A percentile compares a stretch with the other conserved stretches of the same genome.
Evolutionary conservation across 1,139 yeast species (phyloP).

Genomic region (Hyphopichia khmerensis): DNA sequence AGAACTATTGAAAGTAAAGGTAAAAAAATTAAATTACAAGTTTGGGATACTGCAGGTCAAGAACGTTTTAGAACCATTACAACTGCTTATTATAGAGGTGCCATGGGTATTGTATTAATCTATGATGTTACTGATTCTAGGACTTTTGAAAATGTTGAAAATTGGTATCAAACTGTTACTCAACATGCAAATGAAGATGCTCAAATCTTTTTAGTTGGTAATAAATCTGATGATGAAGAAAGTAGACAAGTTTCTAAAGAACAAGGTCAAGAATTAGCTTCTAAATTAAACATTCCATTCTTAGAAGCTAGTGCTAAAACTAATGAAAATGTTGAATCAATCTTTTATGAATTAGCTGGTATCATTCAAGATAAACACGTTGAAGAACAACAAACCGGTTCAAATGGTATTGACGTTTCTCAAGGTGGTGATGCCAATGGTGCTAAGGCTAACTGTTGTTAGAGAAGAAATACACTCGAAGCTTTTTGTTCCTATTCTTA

Average conservation of each 20-base stretch:
- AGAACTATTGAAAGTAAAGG: slow-evolving; percentile 94
- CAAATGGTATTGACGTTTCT: slow-evolving; percentile 46
- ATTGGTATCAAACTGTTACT: slow-evolving; percentile 93
- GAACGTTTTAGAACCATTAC: slow-evolving; percentile 98
- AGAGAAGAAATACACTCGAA: too few species aligned
- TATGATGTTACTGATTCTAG: slow-evolving; percentile 96
- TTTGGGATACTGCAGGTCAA: slow-evolving; percentile 99
- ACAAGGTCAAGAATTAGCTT: slow-evolving; percentile 89
- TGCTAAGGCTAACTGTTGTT: slow-evolving; percentile 43
- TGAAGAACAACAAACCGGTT: slow-evolving; percentile 20
- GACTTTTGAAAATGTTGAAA: slow-evolving; percentile 81
- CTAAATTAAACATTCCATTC: slow-evolving; percentile 83
- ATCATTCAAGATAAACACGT: slow-evolving; percentile 78
- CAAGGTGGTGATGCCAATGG: slow-evolving; percentile 26
- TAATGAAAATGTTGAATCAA: slow-evolving; percentile 86
- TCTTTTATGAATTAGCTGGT: slow-evolving; percentile 88
- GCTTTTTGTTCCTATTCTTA: too few species aligned
- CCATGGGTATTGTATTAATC: slow-evolving; percentile 95
- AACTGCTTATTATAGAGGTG: slow-evolving; percentile 97
- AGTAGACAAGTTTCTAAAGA: slow-evolving; percentile 75
- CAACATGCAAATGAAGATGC: slow-evolving; percentile 97
- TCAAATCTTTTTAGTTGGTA: slow-evolving; percentile 89
- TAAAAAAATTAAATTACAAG: slow-evolving; percentile 88
- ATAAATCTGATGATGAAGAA: slow-evolving; percentile 87
- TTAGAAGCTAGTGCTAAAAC: slow-evolving; percentile 96